A percentile compares a stretch with the other conserved stretches of the same genome.
These are phyloP conservation scores for Xanthoceras sorbifolium DNA, from an alignment of 345 rosid species.

Conservation along the genomic window DNA sequence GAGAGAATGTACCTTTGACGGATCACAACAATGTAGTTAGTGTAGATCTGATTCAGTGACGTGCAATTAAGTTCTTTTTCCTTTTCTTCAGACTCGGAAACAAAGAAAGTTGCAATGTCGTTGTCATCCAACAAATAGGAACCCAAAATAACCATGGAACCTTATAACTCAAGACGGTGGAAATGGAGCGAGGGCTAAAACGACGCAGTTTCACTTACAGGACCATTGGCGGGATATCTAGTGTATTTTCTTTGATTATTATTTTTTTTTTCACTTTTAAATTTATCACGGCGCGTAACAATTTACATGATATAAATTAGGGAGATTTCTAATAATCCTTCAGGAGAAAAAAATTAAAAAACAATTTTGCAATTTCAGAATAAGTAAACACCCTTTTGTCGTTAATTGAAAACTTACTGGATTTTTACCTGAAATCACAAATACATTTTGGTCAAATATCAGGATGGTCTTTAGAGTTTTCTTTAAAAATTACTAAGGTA, in stretches of 20 bases:
- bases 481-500: no score
- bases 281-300: no score
- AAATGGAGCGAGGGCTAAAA: not conserved
- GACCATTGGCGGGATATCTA: no score
- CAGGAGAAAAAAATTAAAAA: no score
- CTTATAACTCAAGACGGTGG: not conserved
- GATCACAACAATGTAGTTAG: not conserved
- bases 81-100: not conserved
- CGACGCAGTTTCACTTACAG: not conserved
- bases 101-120: constrained; percentile 12
- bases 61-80: not conserved
- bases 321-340: no score
- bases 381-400: no score
- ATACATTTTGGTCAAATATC: not conserved
- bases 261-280: no score
- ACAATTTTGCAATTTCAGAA: no score
- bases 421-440: no score
- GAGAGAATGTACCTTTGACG: constrained; percentile 19
- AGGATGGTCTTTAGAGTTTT: not conserved
- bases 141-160: not conserved
- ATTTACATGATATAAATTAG: no score
- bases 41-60: not conserved
- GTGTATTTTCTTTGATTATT: no score
- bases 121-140: not conserved
- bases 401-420: not conserved